These are phyloP conservation scores for Madurella fahalii DNA, from an alignment of 2,329 filamentous ascomycete species.

Conservation along the genomic window DNA sequence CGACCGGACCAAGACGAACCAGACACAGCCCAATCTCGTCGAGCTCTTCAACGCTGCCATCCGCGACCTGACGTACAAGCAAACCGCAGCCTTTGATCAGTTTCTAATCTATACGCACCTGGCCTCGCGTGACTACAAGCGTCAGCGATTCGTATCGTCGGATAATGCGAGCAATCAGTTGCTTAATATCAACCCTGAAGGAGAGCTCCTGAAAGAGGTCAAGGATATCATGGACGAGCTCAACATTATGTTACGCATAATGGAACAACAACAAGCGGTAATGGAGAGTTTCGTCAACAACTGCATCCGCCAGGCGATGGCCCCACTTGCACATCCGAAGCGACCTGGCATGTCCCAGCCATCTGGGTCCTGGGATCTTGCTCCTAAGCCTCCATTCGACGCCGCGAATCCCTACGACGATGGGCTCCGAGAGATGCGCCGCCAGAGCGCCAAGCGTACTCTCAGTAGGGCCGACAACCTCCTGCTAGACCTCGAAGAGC, in stretches of 20 bases:
- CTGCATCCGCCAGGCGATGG: conserved; percentile 13
- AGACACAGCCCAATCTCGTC: conserved; percentile 30
- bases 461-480: conserved; percentile 26
- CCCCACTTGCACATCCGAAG: conserved; percentile 24
- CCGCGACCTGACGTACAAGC: conserved; percentile 33
- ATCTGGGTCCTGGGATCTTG: conserved; percentile 17
- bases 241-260: conserved; percentile 42
- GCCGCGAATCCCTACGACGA: not conserved
- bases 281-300: conserved; percentile 30
- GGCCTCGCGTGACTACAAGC: conserved; percentile 23
- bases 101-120: conserved; percentile 35
- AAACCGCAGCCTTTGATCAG: conserved; percentile 35
- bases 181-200: conserved; percentile 25
- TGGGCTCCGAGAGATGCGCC: conserved; percentile 23
- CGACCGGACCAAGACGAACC: conserved; percentile 18
- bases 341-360: conserved; percentile 24
- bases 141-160: conserved; percentile 12
- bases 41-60: conserved; percentile 42
- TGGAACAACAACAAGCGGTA: conserved; percentile 34
- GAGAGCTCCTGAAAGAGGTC: conserved; percentile 39
- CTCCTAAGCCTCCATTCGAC: not conserved
- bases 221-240: conserved; percentile 48
- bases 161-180: conserved; percentile 22
- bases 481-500: conserved; percentile 24
- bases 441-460: conserved; percentile 17